Percentiles rank a stretch among this genome's conserved stretches.
Conservation (phyloP, 768 basidiomycete species). For the Pleurotus eryngii region DNA sequence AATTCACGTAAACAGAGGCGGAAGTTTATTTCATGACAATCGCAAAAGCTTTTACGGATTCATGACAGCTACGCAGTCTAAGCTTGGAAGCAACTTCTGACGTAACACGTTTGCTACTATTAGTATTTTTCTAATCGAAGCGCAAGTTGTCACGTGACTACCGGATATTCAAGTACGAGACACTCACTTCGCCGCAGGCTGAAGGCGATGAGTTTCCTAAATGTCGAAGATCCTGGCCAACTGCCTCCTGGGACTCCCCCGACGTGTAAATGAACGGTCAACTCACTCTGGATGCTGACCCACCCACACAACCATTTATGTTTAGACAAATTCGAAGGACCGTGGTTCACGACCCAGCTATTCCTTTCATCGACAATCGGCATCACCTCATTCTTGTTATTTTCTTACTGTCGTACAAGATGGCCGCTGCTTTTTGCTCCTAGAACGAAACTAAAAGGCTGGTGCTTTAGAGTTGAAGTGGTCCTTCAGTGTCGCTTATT, state of each 20-base stretch:
- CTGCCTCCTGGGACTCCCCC: conserved; percentile 65
- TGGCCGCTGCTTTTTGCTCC: conserved; percentile 93
- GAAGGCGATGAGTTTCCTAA: too few species aligned
- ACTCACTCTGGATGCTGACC: not conserved
- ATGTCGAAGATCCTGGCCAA: conserved; percentile 30
- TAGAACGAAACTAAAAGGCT: conserved; percentile 91
- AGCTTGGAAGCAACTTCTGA: too few species aligned
- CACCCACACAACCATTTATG: conserved; percentile 6
- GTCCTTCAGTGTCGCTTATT: conserved; percentile 9
- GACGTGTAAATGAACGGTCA: conserved; percentile 40
- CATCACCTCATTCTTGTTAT: conserved; percentile 74
- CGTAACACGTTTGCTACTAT: too few species aligned
- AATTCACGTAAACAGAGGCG: too few species aligned
- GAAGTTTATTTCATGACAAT: too few species aligned
- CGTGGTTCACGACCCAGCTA: conserved; percentile 94
- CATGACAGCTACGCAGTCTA: too few species aligned
- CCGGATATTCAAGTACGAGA: too few species aligned
- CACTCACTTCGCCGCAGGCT: too few species aligned
- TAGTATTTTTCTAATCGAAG: too few species aligned
- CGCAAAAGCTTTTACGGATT: too few species aligned
- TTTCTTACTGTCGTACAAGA: conserved; percentile 83
- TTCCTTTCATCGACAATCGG: conserved; percentile 77
- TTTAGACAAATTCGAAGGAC: conserved; percentile 80
- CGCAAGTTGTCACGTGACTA: too few species aligned
- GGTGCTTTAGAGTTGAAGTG: conserved; percentile 13